A percentile compares a stretch with the other conserved stretches of the same genome.
Evolutionary conservation across 2,329 filamentous ascomycete species (phyloP).

Genomic region (Bipolaris cookei): DNA sequence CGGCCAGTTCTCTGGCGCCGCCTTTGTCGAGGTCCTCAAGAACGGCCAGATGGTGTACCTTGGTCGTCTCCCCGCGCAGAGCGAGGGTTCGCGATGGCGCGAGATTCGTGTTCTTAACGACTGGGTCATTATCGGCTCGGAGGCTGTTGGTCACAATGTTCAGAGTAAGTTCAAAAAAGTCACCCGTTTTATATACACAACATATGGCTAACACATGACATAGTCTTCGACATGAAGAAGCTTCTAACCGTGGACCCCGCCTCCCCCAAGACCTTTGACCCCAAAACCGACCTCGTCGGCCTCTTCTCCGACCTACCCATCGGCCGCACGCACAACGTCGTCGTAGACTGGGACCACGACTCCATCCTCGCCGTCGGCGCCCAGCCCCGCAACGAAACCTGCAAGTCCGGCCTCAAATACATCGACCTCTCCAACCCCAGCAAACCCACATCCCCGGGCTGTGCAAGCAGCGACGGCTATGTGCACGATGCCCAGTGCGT

Average conservation of each 20-base stretch:
- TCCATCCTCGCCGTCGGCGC: constrained; percentile 45
- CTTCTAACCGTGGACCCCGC: constrained; percentile 41
- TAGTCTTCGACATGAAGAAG: constrained; percentile 55
- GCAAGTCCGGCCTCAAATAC: constrained; percentile 62
- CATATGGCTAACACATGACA: constrained; percentile 29
- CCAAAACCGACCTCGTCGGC: constrained; percentile 37
- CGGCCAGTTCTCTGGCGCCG: constrained; percentile 60
- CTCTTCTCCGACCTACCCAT: constrained; percentile 36
- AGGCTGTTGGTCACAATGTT: constrained; percentile 60
- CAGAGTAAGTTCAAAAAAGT: constrained; percentile 47
- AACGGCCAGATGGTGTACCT: constrained; percentile 60
- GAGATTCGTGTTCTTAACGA: constrained; percentile 57
- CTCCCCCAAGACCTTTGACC: constrained; percentile 40
- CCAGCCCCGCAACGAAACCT: constrained; percentile 47
- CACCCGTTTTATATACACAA: constrained; percentile 22
- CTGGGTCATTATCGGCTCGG: constrained; percentile 52
- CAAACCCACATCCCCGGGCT: constrained; percentile 61
- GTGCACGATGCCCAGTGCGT: constrained; percentile 68
- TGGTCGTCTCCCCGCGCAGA: constrained; percentile 57
- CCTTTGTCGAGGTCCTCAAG: constrained; percentile 59
- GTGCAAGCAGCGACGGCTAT: constrained; percentile 61
- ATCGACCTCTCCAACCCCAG: constrained; percentile 62
- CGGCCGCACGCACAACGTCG: constrained; percentile 49
- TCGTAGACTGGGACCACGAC: constrained; percentile 45
- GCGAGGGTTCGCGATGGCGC: constrained; percentile 56